Conservation (phyloP, 352 stramenopile species). For the Pythium aphanidermatum region DNA sequence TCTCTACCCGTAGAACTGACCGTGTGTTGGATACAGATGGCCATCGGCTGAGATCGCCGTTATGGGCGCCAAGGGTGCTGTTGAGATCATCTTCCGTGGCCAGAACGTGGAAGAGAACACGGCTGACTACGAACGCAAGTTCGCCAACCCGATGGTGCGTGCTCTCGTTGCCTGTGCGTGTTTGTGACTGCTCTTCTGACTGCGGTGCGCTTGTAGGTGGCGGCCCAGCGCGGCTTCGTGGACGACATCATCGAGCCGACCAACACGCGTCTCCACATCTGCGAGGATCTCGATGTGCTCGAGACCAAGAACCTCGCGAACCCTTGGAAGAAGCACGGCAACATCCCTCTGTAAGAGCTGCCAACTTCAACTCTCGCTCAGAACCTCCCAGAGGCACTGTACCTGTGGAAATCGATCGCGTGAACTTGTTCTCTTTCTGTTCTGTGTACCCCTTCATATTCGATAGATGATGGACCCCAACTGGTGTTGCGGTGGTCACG, state of each 20-base stretch:
- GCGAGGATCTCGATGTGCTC: slow-evolving; percentile 94
- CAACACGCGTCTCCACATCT: slow-evolving; percentile 91
- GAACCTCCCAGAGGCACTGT: slow-evolving; percentile 2
- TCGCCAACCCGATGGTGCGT: slow-evolving; percentile 93
- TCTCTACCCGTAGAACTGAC: slow-evolving; percentile 9
- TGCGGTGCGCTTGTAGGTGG: too few relatives aligned
- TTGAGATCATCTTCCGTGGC: slow-evolving; percentile 98
- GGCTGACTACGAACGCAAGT: slow-evolving; percentile 94
- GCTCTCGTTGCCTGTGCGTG: slow-evolving; percentile 2
- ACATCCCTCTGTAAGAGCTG: slow-evolving; percentile 93
- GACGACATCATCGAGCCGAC: slow-evolving; percentile 97
- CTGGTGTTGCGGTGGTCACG: not conserved
- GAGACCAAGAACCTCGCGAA: slow-evolving; percentile 91
- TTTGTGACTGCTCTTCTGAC: slow-evolving; percentile 3
- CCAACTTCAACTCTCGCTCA: not conserved
- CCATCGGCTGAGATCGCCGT: slow-evolving; percentile 80
- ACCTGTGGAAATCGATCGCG: slow-evolving; percentile 8
- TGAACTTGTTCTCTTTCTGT: not conserved
- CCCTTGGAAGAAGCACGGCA: slow-evolving; percentile 96
- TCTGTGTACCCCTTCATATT: slow-evolving; percentile 3
- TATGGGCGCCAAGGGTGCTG: slow-evolving; percentile 94
- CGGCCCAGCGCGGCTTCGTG: slow-evolving; percentile 95
- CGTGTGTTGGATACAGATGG: slow-evolving; percentile 30
- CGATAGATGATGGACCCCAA: slow-evolving; percentile 1
- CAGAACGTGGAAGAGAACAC: slow-evolving; percentile 95